phyloP scores from a whole-genome alignment of 2,329 filamentous ascomycete genomes.

The Colletotrichum camelliae region DNA sequence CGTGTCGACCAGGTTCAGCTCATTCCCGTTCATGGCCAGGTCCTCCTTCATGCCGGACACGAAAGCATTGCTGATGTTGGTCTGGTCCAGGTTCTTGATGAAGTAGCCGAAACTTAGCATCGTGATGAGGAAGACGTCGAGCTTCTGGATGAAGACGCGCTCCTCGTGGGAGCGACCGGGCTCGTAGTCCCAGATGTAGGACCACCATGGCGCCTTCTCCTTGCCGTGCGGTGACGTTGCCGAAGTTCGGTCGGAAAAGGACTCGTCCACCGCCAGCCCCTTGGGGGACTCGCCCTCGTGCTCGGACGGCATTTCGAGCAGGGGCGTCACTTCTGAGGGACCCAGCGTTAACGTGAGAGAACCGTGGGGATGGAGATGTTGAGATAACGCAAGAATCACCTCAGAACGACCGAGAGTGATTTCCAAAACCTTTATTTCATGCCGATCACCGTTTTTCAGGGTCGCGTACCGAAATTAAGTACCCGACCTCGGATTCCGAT shows the following conservation, averaged over 20 bases:
- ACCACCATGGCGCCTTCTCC: constrained; percentile 35
- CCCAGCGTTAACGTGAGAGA: not conserved
- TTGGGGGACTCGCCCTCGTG: constrained; percentile 13
- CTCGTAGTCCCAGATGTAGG: constrained; percentile 32
- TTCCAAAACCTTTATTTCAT: not conserved
- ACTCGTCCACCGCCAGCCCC: not conserved
- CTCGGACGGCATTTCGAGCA: constrained; percentile 17
- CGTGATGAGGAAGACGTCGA: constrained; percentile 27
- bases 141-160: constrained; percentile 29
- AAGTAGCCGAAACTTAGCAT: constrained; percentile 19
- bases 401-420: not conserved
- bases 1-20: constrained; percentile 28
- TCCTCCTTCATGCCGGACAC: constrained; percentile 33
- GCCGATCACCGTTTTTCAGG: not conserved
- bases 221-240: not conserved
- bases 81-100: constrained; percentile 31
- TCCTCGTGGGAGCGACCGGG: constrained; percentile 30
- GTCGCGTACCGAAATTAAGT: constrained; percentile 10
- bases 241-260: not conserved
- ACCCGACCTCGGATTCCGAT: constrained; percentile 1
- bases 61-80: constrained; percentile 30
- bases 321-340: constrained; percentile 14
- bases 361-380: not conserved
- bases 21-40: constrained; percentile 29
- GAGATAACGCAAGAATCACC: not conserved